Evolutionary conservation across 2,329 filamentous ascomycete species (phyloP), one percentile per base, ranked within the genome.

Genomic region (Fusarium pseudocircinatum): DNA sequence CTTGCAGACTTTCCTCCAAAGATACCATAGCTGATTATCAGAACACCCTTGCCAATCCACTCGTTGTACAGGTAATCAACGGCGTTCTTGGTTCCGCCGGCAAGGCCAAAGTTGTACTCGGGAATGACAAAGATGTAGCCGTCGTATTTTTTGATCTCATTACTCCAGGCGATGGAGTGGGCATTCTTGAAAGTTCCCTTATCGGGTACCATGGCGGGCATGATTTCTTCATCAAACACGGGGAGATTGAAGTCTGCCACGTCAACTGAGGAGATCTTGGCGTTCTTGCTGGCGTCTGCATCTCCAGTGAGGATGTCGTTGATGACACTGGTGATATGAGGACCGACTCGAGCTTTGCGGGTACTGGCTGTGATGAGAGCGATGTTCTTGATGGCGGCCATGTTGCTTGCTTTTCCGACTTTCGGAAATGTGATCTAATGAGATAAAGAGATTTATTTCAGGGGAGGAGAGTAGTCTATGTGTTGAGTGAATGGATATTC

Each of bases 51-150:
- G 4, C 69, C 73, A 5, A 47, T 42, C 69, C 88, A 90, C 76
- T 90, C 89, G 73, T 90, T 81, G 73, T 84, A 86, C 2, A 92
- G 83, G 75, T 89, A 91, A 77, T 91, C 90, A 62, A 92, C 84
- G 11, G 89, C 89, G 75, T 91, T 92, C 82, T 91, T 91, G 54
- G 88, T 79, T 12, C 82, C 84, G 1, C 85, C 88, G 0, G 89
- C 82, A 11, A 89, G 80, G 30, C 87, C 85, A 77, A 81, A 86
- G 81, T 91, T 91, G 76, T 91, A 91, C 78, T 88, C 84, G 4
- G 86, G 84, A n/a, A 84, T 82, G 47, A 88, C 83, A 53, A 88
- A 79, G 39, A 89, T 77, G 77, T 86, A 88, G 22, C 77, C 86
- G 54, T 85, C 83, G 78, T 85, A 82, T 32, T 78, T 78, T n/a